Conservation (phyloP, 352 stramenopile species). For the Phytophthora aleatoria region DNA sequence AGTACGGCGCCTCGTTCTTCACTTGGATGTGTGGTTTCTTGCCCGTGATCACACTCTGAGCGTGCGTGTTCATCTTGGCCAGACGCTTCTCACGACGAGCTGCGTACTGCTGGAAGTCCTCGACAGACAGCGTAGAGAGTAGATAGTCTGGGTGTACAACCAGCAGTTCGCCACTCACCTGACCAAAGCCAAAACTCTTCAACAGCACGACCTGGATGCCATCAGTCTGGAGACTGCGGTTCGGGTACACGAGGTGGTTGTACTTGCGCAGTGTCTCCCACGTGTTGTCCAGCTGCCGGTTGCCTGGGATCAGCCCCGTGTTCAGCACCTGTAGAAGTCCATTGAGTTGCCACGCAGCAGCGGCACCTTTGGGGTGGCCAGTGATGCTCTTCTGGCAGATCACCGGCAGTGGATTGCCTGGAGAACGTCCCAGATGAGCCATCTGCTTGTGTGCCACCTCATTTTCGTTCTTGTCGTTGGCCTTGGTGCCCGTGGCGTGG, state of each 20-base stretch:
- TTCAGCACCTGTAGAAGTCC: conserved; percentile 83
- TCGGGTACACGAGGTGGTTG: conserved; percentile 83
- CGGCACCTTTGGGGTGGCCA: conserved; percentile 82
- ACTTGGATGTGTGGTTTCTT: conserved; percentile 81
- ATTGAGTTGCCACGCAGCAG: conserved; percentile 86
- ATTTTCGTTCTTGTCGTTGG: conserved; percentile 90
- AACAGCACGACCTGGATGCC: conserved; percentile 80
- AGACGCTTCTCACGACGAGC: conserved; percentile 63
- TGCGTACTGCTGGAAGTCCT: conserved; percentile 65
- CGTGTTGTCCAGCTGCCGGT: conserved; percentile 86
- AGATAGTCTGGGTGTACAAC: conserved; percentile 61
- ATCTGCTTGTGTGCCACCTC: conserved; percentile 89
- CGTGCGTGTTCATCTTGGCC: conserved; percentile 76
- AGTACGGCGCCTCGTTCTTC: conserved; percentile 86
- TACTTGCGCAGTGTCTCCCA: conserved; percentile 70
- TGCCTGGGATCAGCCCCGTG: conserved; percentile 75
- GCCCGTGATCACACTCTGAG: conserved; percentile 75
- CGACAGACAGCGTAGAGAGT: conserved; percentile 20
- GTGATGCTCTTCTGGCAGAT: conserved; percentile 87
- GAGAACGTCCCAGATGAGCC: conserved; percentile 69
- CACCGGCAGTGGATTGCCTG: conserved; percentile 77
- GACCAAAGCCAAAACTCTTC: conserved; percentile 88
- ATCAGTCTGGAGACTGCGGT: conserved; percentile 77
- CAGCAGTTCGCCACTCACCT: conserved; percentile 75
- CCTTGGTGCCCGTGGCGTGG: conserved; percentile 83